phyloP scores from a whole-genome alignment of 192 early-diverging fungal species.

The Rhizoclosmatium globosum region DNA sequence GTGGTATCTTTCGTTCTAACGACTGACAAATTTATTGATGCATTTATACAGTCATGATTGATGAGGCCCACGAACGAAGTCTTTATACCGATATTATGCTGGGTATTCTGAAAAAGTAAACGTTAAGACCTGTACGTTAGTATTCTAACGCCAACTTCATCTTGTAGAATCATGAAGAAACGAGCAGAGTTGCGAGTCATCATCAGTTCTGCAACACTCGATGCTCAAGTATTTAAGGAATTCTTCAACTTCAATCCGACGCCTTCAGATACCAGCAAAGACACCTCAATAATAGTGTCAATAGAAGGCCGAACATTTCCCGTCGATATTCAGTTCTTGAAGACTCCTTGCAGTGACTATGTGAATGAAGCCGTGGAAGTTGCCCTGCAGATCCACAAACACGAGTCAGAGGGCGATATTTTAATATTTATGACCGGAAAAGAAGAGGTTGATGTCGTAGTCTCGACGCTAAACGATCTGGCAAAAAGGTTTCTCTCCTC shows the following conservation, averaged over 20 bases:
- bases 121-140: neutral
- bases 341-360: constrained; percentile 71
- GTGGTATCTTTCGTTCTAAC: neutral
- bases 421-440: constrained; percentile 51
- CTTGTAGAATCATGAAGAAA: constrained; percentile 72
- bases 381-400: constrained; percentile 76
- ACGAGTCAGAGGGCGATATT: constrained; percentile 40
- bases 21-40: constrained; percentile 1
- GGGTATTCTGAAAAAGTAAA: constrained; percentile 81
- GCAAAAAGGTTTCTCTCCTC: constrained; percentile 48
- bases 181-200: constrained; percentile 76
- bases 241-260: constrained; percentile 74
- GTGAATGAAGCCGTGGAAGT: constrained; percentile 72
- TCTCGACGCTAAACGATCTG: constrained; percentile 66
- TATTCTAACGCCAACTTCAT: constrained; percentile 2
- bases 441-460: constrained; percentile 78
- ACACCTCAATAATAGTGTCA: constrained; percentile 72
- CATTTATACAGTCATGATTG: constrained; percentile 69
- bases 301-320: constrained; percentile 81
- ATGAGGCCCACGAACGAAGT: constrained; percentile 80
- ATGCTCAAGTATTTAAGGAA: constrained; percentile 73
- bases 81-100: constrained; percentile 64
- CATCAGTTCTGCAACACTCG: constrained; percentile 84
- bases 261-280: constrained; percentile 35
- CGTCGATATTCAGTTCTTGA: constrained; percentile 62